Percentiles rank a stretch among this genome's conserved stretches.
These are phyloP conservation scores for Pyrenochaeta sp. DNA, from an alignment of 2,329 filamentous ascomycete genomes.

Conservation along the genomic window DNA sequence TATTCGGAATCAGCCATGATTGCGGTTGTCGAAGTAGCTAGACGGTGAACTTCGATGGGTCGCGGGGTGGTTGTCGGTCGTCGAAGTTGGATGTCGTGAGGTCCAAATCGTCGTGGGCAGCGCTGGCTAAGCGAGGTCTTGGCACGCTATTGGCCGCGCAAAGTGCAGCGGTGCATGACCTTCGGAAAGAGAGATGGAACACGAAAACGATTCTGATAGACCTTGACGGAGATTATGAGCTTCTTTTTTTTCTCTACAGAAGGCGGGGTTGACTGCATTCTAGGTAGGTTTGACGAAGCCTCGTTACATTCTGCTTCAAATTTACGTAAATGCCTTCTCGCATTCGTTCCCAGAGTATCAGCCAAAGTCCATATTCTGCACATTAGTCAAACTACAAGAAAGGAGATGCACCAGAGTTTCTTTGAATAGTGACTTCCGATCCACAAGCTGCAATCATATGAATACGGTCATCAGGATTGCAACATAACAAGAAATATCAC, in stretches of 20 bases:
- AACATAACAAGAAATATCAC: background rate
- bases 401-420: too few species aligned
- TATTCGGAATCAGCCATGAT: slow-evolving; percentile 91
- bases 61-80: slow-evolving; percentile 43
- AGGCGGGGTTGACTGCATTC: background rate
- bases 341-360: background rate
- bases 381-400: background rate
- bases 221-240: background rate
- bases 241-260: background rate
- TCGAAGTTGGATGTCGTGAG: slow-evolving; percentile 12
- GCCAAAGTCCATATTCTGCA: background rate
- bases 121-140: slow-evolving; percentile 7
- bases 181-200: background rate
- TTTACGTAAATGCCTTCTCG: background rate
- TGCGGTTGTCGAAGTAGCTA: slow-evolving; percentile 61
- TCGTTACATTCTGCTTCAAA: background rate
- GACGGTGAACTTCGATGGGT: slow-evolving; percentile 50
- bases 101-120: slow-evolving; percentile 6
- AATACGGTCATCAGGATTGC: background rate
- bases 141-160: slow-evolving; percentile 11
- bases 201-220: background rate
- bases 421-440: too few species aligned
- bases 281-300: background rate
- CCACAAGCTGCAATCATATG: background rate
- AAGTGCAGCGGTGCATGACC: background rate